Percentiles rank a stretch among this genome's conserved stretches.
Conservation (phyloP, 2,329 filamentous ascomycete species). For the Sporothrix phasma region DNA sequence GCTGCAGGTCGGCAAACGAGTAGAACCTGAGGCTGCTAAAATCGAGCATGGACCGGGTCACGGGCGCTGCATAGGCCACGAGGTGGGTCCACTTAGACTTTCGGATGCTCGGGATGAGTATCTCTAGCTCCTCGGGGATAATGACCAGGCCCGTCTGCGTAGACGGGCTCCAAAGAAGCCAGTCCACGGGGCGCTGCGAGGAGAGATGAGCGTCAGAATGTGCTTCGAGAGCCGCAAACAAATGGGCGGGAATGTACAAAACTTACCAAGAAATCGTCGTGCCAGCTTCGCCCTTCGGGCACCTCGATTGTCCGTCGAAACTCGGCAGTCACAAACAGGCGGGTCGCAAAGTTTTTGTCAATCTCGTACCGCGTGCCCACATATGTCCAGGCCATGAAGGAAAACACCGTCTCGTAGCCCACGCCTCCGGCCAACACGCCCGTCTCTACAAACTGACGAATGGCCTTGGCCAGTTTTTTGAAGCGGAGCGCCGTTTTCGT, state of each 20-base stretch:
- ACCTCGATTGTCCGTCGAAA: constrained; percentile 37
- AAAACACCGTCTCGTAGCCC: neutral
- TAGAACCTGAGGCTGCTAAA: constrained; percentile 48
- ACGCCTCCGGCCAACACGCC: neutral
- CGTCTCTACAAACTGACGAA: constrained; percentile 10
- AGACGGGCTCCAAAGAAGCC: constrained; percentile 47
- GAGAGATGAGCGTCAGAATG: neutral
- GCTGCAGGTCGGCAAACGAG: constrained; percentile 36
- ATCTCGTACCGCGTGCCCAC: constrained; percentile 8
- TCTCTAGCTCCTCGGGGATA: constrained; percentile 54
- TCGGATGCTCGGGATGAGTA: constrained; percentile 37
- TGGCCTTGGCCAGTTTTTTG: neutral
- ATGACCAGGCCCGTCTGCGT: constrained; percentile 44
- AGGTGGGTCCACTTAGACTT: constrained; percentile 22
- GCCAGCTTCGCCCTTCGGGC: neutral
- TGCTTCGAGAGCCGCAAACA: constrained; percentile 16
- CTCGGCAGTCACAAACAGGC: constrained; percentile 34
- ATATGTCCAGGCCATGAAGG: constrained; percentile 1
- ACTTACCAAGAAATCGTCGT: constrained; percentile 29
- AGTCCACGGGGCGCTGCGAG: constrained; percentile 40
- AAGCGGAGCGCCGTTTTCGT: neutral
- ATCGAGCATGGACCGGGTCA: constrained; percentile 48
- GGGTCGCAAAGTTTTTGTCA: constrained; percentile 10
- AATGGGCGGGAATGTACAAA: constrained; percentile 13
- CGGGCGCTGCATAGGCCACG: constrained; percentile 47